Evolutionary conservation across 129 eudicot genomes (phyloP).

Genomic region (Flaveria robusta): DNA sequence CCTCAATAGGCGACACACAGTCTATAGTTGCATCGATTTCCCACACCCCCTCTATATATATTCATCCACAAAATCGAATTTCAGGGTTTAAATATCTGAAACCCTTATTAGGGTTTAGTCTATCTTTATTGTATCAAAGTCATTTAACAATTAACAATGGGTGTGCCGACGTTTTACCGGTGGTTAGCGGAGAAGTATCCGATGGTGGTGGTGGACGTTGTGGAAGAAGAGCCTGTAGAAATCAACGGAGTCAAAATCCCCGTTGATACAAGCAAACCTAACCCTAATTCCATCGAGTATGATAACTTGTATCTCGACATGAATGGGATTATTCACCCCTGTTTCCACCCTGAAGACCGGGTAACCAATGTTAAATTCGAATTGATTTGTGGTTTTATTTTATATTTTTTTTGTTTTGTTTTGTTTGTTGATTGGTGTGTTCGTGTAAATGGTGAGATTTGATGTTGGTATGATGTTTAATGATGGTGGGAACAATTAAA

Average conservation of each 20-base stretch:
- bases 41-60: not conserved
- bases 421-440: not conserved
- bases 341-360: conserved; percentile 96
- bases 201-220: conserved; percentile 69
- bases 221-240: conserved; percentile 74
- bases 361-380: conserved; percentile 31
- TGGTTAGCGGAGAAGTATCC: conserved; percentile 99
- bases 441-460: not conserved
- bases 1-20: no score
- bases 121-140: not conserved
- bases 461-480: not conserved
- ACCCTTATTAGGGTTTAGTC: conserved; percentile 22
- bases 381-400: no score
- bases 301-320: conserved; percentile 91
- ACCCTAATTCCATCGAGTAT: conserved; percentile 78
- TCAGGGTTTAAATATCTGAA: not conserved
- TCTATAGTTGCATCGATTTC: not conserved
- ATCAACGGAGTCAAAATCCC: conserved; percentile 75
- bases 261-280: conserved; percentile 80
- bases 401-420: no score
- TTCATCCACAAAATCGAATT: not conserved
- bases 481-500: not conserved
- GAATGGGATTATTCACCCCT: conserved; percentile 98
- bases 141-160: conserved; percentile 42
- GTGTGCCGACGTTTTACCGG: conserved; percentile 94